Base-by-base conservation (phyloP, 2,329 filamentous ascomycete genomes). In the Fusarium sp. region DNA sequence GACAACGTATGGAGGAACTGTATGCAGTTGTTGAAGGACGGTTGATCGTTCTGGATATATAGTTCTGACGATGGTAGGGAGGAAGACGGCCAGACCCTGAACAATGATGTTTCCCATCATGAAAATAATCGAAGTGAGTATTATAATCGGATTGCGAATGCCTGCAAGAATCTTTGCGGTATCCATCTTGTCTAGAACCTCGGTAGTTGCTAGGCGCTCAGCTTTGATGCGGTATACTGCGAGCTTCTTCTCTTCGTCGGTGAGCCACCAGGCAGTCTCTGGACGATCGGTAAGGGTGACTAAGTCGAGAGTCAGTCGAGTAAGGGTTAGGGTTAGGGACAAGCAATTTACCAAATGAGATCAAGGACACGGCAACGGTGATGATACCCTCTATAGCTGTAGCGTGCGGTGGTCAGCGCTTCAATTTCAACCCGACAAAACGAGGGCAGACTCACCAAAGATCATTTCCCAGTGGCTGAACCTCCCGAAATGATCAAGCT, bases 81-180 rank as follows among this genome's bases (percentile, higher is more conserved):
- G 77, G 76, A 92, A 92, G 80, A 91, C 91, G 3, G 86, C 86
- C 3, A 91, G 79, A 5, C 89, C 89, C 70, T 91, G 88, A 1
- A 91, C 89, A 0, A 89, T 91, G 71, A 92, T 85, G 74, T 88
- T 89, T 78, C 87, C 79, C 55, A 90, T 80, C 2, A 89, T 74
- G 75, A 89, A 89, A 61, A 89, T 83, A 61, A 85, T 74, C 0
- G 85, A 73, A 0, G 83, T 88, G 1, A 74, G 57, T 4, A 78
- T 53, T 3, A 73, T 75, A 8, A 89, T 81, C 0, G 89, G 89
- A 64, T 82, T 87, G 72, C 86, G 82, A 63, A 91, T 86, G 7
- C 89, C 90, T 5, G 80, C 79, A 36, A 85, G 68, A 1, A 85
- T 78, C 76, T 91, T 91, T 29, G 66, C 73, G 26, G 74, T 88